Evolutionary conservation across 768 basidiomycete genomes (phyloP).

Genomic region (Mycena sanguinolenta): DNA sequence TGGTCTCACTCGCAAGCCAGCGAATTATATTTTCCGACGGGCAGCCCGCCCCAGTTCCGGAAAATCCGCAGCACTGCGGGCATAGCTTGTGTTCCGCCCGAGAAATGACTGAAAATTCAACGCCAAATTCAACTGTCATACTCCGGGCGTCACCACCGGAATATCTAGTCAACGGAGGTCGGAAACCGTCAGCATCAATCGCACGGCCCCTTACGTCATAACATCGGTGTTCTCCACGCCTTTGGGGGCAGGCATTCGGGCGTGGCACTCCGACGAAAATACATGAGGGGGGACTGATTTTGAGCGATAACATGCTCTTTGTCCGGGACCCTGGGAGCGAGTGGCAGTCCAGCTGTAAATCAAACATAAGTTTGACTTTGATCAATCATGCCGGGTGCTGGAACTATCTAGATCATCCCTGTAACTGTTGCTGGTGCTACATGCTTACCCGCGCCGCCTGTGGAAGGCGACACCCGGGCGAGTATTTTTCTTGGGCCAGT

Average conservation of each 20-base stretch:
- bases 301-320: neutral
- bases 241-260: too few relatives aligned
- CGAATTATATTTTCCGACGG: too few relatives aligned
- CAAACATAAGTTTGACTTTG: constrained; percentile 16
- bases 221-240: constrained; percentile 4
- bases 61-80: too few relatives aligned
- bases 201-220: too few relatives aligned
- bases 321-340: neutral
- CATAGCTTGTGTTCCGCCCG: too few relatives aligned
- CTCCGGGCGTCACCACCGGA: too few relatives aligned
- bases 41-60: too few relatives aligned
- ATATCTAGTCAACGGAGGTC: too few relatives aligned
- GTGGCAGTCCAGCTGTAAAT: neutral
- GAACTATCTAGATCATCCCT: constrained; percentile 26
- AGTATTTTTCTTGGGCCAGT: neutral
- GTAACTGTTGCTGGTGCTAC: neutral
- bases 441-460: neutral
- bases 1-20: too few relatives aligned
- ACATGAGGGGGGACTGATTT: constrained; percentile 7
- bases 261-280: neutral
- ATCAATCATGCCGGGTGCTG: constrained; percentile 11
- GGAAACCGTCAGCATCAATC: too few relatives aligned
- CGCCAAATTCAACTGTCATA: too few relatives aligned
- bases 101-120: too few relatives aligned
- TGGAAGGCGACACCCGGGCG: neutral